These are phyloP conservation scores for Mrakiaceae sp. DNA, from an alignment of 1,284 basidiomycete genomes.

Conservation along the genomic window DNA sequence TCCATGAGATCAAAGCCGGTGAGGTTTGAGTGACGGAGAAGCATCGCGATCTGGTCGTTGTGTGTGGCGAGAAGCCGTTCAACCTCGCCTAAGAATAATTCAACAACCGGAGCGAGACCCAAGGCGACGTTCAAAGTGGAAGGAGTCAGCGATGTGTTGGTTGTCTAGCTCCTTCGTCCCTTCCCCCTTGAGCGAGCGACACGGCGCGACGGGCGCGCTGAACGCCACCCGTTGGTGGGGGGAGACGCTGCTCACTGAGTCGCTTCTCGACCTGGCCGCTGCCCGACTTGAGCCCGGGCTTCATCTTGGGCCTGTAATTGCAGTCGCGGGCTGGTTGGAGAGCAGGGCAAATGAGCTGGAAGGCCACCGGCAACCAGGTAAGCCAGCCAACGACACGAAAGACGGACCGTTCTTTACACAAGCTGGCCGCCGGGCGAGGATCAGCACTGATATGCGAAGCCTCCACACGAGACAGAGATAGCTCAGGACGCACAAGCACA, in stretches of 20 bases:
- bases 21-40: background rate
- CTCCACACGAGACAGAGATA: too few relatives aligned
- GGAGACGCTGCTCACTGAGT: background rate
- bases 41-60: background rate
- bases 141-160: background rate
- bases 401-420: too few relatives aligned
- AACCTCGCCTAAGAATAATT: background rate
- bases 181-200: background rate
- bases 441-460: too few relatives aligned
- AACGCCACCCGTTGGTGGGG: background rate
- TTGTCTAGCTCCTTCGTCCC: too few relatives aligned
- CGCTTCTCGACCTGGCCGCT: background rate
- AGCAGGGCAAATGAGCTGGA: background rate
- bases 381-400: too few relatives aligned
- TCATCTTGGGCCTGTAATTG: constrained; percentile 5
- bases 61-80: background rate
- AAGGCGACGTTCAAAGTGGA: background rate
- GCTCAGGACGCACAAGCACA: background rate
- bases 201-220: background rate
- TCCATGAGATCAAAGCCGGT: background rate
- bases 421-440: too few relatives aligned
- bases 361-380: background rate
- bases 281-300: constrained; percentile 9
- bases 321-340: background rate
- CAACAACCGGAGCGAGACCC: background rate